Evolutionary conservation across 768 basidiomycete species (phyloP), one percentile per base, ranked within the genome.

Genomic region (Pleurotus giganteus): DNA sequence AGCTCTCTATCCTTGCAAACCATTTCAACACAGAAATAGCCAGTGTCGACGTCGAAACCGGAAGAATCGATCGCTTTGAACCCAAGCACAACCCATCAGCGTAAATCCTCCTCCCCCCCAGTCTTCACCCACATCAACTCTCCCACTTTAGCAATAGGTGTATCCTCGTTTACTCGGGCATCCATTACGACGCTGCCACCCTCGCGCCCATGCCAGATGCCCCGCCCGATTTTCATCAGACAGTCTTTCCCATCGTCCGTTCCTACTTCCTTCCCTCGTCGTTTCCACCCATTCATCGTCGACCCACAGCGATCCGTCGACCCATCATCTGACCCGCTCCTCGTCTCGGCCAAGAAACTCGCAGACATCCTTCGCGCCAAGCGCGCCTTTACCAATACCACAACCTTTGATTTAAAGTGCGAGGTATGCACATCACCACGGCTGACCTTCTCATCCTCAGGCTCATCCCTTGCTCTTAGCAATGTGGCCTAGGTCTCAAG

Each of bases 121-220:
- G 12, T 32, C 21, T 34, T 21, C 21, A 15, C 17, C 71, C 80
- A 79, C 19, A 96, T 95, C 64, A 74, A 83, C 1, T 81, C 89
- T 45, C 73, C 75, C 24, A 71, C 27, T 58, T 57, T 24, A 69
- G 66, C 23, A 78, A 66, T 67, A 78, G 87, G 17, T 87, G 85
- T 55, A 68, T 97, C 12, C 65, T 98, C n/a, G 77, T 98, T 3
- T 98, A 98, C 72, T 93, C 91, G 0, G 96, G 96, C 2, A 97
- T 98, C 43, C 95, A 98, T 68, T 99, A 99, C 69, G 96, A 99
- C 68, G 91, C 91, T 7, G 83, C 88, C 4, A 86, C 90, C 0
- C 72, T 95, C 36, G 84, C 95, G 13, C 97, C 93, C 0, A 77
- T 82, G 69, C 73, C 75, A 7, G 84, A 85, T 43, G 91, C 89